Evolutionary conservation across 2,329 filamentous ascomycete genomes (phyloP).

Genomic region (Colletotrichum sp.): DNA sequence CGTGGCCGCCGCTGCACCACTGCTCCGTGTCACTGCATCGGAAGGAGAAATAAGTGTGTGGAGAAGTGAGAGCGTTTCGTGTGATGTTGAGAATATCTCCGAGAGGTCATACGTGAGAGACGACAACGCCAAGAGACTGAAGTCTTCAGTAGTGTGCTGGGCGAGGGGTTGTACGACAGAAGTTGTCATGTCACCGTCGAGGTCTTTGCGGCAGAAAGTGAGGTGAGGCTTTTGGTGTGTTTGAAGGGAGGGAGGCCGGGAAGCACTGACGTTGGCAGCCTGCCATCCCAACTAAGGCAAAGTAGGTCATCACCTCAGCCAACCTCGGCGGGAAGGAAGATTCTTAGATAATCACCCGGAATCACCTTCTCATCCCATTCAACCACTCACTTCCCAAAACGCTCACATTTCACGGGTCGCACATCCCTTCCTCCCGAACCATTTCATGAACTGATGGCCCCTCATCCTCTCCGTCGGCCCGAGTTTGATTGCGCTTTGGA

Average conservation of each 20-base stretch:
- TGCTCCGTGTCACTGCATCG: conserved; percentile 13
- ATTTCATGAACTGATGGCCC: background rate
- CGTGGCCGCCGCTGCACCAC: conserved; percentile 16
- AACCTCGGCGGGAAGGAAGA: background rate
- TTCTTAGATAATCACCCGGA: background rate
- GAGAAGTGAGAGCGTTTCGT: background rate
- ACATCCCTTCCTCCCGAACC: background rate
- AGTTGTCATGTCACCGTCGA: background rate
- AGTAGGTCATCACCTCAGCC: background rate
- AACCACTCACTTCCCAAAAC: background rate
- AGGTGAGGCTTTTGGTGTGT: background rate
- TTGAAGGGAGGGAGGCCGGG: background rate
- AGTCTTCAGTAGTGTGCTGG: background rate
- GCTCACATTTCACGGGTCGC: background rate
- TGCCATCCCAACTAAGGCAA: background rate
- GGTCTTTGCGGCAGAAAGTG: background rate
- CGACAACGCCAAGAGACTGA: background rate
- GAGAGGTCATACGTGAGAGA: conserved; percentile 1
- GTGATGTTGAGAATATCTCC: conserved; percentile 8
- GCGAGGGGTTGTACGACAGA: background rate
- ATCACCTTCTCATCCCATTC: background rate
- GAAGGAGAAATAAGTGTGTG: conserved; percentile 11
- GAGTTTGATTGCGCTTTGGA: background rate
- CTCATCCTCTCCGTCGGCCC: background rate
- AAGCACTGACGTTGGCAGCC: background rate